Evolutionary conservation across 2,329 filamentous ascomycete species (phyloP).

Genomic region (Alternaria solani): DNA sequence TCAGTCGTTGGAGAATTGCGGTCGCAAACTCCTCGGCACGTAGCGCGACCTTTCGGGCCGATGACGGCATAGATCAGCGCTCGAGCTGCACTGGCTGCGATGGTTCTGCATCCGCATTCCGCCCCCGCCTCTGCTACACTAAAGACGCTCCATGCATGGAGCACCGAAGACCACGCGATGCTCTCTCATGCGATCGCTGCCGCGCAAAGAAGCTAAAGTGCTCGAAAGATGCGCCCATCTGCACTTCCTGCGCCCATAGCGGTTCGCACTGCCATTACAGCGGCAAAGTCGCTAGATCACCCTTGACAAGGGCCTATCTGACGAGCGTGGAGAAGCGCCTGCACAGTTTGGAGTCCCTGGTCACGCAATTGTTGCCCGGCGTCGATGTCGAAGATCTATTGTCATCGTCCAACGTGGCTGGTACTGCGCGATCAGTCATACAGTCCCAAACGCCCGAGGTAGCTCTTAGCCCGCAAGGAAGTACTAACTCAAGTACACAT

Average conservation of each 20-base stretch:
- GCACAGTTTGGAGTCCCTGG: conserved; percentile 26
- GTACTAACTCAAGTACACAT: conserved; percentile 15
- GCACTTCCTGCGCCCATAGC: conserved; percentile 30
- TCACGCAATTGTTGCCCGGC: conserved; percentile 32
- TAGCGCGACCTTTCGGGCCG: conserved; percentile 9
- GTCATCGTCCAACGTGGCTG: conserved; percentile 23
- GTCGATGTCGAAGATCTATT: conserved; percentile 32
- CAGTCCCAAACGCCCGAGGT: conserved; percentile 19
- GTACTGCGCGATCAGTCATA: conserved; percentile 8
- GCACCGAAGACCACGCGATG: conserved; percentile 30
- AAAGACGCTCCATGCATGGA: conserved; percentile 30
- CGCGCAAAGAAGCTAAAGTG: conserved; percentile 39
- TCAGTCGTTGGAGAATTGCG: not conserved
- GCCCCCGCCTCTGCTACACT: conserved; percentile 18
- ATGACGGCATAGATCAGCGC: conserved; percentile 11
- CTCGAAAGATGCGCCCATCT: conserved; percentile 35
- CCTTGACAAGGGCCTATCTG: conserved; percentile 35
- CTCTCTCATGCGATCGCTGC: conserved; percentile 33
- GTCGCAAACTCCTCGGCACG: not conserved
- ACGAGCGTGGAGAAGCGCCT: conserved; percentile 34
- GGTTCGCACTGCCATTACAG: conserved; percentile 34
- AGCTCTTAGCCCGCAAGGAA: conserved; percentile 23
- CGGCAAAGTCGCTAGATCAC: conserved; percentile 34
- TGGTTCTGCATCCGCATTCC: conserved; percentile 14
- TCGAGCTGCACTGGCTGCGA: conserved; percentile 6